Conservation (phyloP, 2,329 filamentous ascomycete genomes). For the Gaeumannomyces tritici region DNA sequence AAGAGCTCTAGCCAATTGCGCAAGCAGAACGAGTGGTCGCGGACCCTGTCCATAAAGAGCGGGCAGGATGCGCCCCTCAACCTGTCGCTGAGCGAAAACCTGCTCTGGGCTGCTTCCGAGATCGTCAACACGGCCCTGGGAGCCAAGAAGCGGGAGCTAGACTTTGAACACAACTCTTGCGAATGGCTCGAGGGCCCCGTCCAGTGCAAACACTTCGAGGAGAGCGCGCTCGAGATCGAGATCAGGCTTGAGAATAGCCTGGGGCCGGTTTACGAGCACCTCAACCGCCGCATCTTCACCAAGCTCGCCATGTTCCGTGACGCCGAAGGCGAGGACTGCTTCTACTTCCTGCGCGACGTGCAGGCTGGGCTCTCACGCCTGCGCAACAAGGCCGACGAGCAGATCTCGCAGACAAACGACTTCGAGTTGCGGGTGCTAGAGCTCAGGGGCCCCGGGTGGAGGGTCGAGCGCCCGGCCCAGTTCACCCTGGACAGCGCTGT, state of each 20-base stretch:
- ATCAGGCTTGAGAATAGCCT: constrained; percentile 39
- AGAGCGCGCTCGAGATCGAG: constrained; percentile 34
- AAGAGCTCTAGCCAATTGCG: constrained; percentile 28
- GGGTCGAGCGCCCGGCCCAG: constrained; percentile 32
- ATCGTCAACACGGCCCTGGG: constrained; percentile 30
- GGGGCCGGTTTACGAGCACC: constrained; percentile 34
- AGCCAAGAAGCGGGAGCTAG: constrained; percentile 28
- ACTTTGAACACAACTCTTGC: constrained; percentile 26
- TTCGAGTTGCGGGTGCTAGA: constrained; percentile 37
- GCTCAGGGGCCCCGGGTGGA: constrained; percentile 35
- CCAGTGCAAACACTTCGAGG: constrained; percentile 28
- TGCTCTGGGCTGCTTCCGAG: constrained; percentile 35
- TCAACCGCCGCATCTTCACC: constrained; percentile 31
- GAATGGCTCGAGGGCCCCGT: constrained; percentile 23
- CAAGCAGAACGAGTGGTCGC: constrained; percentile 24
- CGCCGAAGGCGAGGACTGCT: constrained; percentile 29
- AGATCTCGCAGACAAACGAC: constrained; percentile 32
- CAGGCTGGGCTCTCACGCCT: constrained; percentile 25
- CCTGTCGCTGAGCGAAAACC: constrained; percentile 31
- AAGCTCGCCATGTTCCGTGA: constrained; percentile 35
- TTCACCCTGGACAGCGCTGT: constrained; percentile 31
- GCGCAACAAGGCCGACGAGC: constrained; percentile 30
- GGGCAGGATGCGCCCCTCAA: constrained; percentile 37
- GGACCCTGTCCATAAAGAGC: constrained; percentile 33
- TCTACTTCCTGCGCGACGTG: constrained; percentile 30